Conservation (phyloP, 192 early-diverging fungal species). For the Podila verticillata region DNA sequence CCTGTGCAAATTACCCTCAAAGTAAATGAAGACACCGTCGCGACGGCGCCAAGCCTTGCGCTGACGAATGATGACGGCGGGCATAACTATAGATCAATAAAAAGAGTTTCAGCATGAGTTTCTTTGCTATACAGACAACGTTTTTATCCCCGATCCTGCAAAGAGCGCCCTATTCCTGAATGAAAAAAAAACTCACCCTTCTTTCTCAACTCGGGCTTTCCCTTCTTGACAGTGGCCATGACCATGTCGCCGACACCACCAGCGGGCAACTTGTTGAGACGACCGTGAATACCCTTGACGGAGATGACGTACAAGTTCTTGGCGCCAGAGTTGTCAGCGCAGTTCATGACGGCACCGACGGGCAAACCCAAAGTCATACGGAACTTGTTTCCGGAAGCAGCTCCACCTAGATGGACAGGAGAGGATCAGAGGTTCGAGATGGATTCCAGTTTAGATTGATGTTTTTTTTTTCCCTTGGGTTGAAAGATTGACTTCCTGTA, state of each 20-base stretch:
- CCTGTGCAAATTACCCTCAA: slow-evolving; percentile 72
- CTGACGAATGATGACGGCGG: slow-evolving; percentile 99
- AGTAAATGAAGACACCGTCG: slow-evolving; percentile 99
- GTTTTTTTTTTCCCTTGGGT: neutral
- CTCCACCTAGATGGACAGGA: slow-evolving; percentile 55
- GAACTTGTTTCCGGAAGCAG: slow-evolving; percentile 94
- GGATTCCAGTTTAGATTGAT: neutral
- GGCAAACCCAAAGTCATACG: slow-evolving; percentile 99
- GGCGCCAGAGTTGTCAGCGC: slow-evolving; percentile 99
- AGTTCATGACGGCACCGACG: slow-evolving; percentile 97
- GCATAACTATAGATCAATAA: slow-evolving; percentile 76
- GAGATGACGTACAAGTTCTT: slow-evolving; percentile 99
- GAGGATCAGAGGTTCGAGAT: no score
- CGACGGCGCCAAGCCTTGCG: slow-evolving; percentile 99
- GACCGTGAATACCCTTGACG: slow-evolving; percentile 94
- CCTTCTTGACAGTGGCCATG: slow-evolving; percentile 99
- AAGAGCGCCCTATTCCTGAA: no score
- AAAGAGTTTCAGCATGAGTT: neutral
- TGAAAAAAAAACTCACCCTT: slow-evolving; percentile 73
- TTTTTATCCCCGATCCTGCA: no score
- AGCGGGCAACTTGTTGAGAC: slow-evolving; percentile 97
- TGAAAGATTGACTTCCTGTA: neutral
- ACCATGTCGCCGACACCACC: slow-evolving; percentile 99
- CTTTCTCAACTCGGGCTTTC: slow-evolving; percentile 99
- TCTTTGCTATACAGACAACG: no score